A percentile compares a stretch with the other conserved stretches of the same genome.
phyloP scores from a whole-genome alignment of 2,329 filamentous ascomycete species.

The Alternaria triticina region DNA sequence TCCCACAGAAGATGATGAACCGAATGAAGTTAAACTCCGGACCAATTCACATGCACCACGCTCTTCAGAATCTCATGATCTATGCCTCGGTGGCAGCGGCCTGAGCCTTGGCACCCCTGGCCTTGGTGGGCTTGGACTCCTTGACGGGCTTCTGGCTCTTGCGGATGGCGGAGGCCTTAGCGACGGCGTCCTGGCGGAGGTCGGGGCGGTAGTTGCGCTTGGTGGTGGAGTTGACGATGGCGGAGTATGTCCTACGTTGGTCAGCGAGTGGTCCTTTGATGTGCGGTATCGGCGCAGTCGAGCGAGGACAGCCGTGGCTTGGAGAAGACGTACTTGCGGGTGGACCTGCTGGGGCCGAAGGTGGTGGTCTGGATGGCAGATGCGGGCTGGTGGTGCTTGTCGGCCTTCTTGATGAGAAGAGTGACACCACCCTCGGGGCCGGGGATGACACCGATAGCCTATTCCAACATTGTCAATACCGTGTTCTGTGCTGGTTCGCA shows the following conservation, averaged over 20 bases:
- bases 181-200: constrained; percentile 69
- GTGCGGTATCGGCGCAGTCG: background rate
- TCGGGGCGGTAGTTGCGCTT: constrained; percentile 79
- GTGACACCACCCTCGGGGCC: constrained; percentile 79
- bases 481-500: background rate
- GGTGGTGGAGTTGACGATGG: constrained; percentile 80
- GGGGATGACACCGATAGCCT: constrained; percentile 83
- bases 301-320: background rate
- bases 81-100: constrained; percentile 61
- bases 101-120: constrained; percentile 78
- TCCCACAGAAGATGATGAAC: constrained; percentile 22
- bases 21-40: constrained; percentile 29
- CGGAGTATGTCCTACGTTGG: constrained; percentile 74
- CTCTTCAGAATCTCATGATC: constrained; percentile 15
- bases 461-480: constrained; percentile 14
- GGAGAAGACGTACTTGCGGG: constrained; percentile 73
- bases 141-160: constrained; percentile 80
- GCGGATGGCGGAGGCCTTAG: constrained; percentile 86
- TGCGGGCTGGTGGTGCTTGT: constrained; percentile 74
- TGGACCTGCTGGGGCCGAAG: constrained; percentile 74
- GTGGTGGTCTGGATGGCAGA: constrained; percentile 68
- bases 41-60: constrained; percentile 16
- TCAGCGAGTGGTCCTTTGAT: constrained; percentile 3
- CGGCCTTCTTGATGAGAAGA: constrained; percentile 84
- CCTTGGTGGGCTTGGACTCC: constrained; percentile 74